phyloP scores from a whole-genome alignment of 306 rosid genomes.

The Hippophae gyantsensis region DNA sequence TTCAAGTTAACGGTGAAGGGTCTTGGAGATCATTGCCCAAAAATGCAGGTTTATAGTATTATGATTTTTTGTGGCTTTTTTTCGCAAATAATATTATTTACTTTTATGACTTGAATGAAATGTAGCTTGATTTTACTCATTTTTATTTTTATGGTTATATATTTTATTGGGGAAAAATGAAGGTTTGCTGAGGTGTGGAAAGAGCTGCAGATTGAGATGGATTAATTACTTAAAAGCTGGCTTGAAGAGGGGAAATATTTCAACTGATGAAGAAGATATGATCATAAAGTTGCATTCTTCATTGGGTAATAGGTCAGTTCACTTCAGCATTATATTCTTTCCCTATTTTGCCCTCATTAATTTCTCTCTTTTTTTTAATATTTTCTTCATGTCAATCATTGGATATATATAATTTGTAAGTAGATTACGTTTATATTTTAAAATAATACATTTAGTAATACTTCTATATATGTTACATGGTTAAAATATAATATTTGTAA shows the following conservation, averaged over 20 bases:
- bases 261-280: constrained; percentile 47
- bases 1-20: constrained; percentile 73
- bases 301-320: constrained; percentile 55
- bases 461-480: no score
- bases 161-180: constrained; percentile 1
- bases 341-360: no score
- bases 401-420: no score
- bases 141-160: neutral
- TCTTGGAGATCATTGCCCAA: constrained; percentile 83
- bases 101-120: neutral
- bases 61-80: neutral
- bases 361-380: no score
- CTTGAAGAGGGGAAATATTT: constrained; percentile 60
- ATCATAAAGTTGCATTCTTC: constrained; percentile 56
- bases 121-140: neutral
- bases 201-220: constrained; percentile 85
- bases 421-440: no score
- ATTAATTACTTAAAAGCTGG: constrained; percentile 62
- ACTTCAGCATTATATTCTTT: neutral
- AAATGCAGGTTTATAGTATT: constrained; percentile 47
- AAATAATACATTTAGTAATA: no score
- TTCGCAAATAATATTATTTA: neutral
- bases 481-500: no score
- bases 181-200: constrained; percentile 75
- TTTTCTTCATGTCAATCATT: no score